Evolutionary conservation across 2,329 filamentous ascomycete species (phyloP), one percentile per base, ranked within the genome.

Genomic region (Aspergillus brasiliensis): DNA sequence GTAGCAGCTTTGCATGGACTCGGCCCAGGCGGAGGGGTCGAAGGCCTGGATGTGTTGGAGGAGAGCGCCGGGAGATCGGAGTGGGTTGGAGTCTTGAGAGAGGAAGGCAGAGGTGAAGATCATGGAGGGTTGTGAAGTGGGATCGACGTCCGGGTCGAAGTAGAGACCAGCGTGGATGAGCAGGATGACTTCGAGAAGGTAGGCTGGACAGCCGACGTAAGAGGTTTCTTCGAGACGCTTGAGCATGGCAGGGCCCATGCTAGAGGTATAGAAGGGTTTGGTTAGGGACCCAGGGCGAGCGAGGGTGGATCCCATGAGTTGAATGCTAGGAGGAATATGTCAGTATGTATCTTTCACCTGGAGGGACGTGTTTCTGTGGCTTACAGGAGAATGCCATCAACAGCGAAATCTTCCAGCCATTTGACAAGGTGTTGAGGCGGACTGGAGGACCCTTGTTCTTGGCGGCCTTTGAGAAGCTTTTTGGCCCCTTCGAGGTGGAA

Each of bases 401-500:
- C 67, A 21, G 74, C 73, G 49, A 77, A 77, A 15, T 69, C 68
- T 58, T 77, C 71, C 19, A 78, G 64, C 56, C 72, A 73, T 28
- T 74, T 68, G 6, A 75, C 65, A 7, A 75, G 71, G 11, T 64
- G 62, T 59, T 65, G 53, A 10, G 61, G 44, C 19, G 57, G 64
- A 27, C 57, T 60, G 15, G 62, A 47, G 3, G 56, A 55, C 34
- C 59, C 60, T 38, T 64, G 62, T 28, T 70, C 59, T 56, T 74
- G 71, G 27, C 80, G 70, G 8, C 72, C 71, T 40, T 76, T 73
- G 25, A 83, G 74, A 19, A 83, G 71, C 57, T 76, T 78, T 62
- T 79, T 78, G n/a, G 81, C 81, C 6, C 82, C 82, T 60, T 81
- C 79, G 51, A 83, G 75, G 60, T 84, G 82, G 34, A 80, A 77